These are phyloP conservation scores for Perilla frutescens DNA, from an alignment of 257 asterid species.

Conservation along the genomic window DNA sequence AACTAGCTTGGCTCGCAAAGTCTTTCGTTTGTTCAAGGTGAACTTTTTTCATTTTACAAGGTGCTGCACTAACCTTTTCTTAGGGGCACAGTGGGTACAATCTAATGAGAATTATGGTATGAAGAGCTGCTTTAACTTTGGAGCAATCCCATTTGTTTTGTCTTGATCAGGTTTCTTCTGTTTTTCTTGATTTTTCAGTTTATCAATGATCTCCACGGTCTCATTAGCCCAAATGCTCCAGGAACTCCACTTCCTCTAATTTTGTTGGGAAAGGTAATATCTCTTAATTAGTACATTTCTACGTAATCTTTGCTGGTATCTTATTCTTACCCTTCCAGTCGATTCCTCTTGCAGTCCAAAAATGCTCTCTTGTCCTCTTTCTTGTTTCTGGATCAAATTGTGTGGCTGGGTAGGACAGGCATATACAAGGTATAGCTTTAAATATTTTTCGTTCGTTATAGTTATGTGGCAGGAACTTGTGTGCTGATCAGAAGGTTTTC, in stretches of 20 bases:
- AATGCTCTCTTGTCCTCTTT: conserved; percentile 93
- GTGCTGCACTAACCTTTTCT: neutral
- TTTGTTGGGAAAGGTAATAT: conserved; percentile 87
- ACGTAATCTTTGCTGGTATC: conserved; percentile 18
- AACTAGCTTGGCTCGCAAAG: conserved; percentile 97
- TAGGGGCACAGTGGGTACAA: too few species aligned
- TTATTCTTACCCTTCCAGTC: conserved; percentile 24
- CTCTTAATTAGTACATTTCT: neutral
- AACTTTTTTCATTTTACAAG: neutral
- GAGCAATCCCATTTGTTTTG: conserved; percentile 17
- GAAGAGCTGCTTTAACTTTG: neutral
- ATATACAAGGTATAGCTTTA: conserved; percentile 70
- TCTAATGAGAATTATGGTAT: neutral
- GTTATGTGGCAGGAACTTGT: neutral
- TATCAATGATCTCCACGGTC: conserved; percentile 86
- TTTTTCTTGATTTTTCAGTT: conserved; percentile 58
- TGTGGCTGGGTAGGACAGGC: conserved; percentile 96
- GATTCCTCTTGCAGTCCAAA: conserved; percentile 69
- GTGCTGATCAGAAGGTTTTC: conserved; percentile 21
- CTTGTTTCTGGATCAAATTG: conserved; percentile 97
- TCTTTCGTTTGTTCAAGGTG: conserved; percentile 95
- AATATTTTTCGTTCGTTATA: neutral
- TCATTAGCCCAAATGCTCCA: conserved; percentile 84
- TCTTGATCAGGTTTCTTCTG: conserved; percentile 31
- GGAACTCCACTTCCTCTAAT: conserved; percentile 90